Evolutionary conservation across 1,139 yeast species (phyloP).

Genomic region (Oligophagozyma castellii): DNA sequence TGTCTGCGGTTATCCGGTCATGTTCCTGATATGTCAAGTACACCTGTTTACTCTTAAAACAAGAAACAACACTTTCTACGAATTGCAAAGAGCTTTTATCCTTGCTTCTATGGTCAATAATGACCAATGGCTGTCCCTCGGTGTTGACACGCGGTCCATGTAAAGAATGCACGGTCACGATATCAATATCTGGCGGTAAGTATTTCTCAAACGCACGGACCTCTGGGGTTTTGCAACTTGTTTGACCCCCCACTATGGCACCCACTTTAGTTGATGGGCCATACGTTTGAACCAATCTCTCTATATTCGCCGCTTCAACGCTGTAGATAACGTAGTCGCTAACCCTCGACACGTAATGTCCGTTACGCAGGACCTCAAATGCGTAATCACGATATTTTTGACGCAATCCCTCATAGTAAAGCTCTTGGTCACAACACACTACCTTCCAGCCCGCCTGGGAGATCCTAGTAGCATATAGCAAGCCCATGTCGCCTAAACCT

Average conservation of each 20-base stretch:
- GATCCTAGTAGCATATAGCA: conserved; percentile 66
- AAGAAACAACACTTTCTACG: conserved; percentile 51
- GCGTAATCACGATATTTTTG: conserved; percentile 31
- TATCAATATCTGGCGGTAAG: conserved; percentile 67
- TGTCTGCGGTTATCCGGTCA: conserved; percentile 91
- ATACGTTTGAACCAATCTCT: conserved; percentile 52
- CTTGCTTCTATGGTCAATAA: conserved; percentile 60
- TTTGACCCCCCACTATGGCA: conserved; percentile 94
- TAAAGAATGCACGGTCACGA: conserved; percentile 76
- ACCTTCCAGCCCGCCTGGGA: conserved; percentile 82
- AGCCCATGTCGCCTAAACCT: conserved; percentile 96
- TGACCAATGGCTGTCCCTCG: conserved; percentile 82
- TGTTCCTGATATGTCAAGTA: conserved; percentile 71
- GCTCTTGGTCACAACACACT: conserved; percentile 82
- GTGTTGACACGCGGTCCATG: conserved; percentile 91
- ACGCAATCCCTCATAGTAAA: conserved; percentile 35
- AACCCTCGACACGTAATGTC: conserved; percentile 67
- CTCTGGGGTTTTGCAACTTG: conserved; percentile 89
- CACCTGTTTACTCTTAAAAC: conserved; percentile 71
- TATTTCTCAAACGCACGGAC: conserved; percentile 68
- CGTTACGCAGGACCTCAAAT: conserved; percentile 52
- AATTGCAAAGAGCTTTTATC: conserved; percentile 38
- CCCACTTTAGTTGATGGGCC: conserved; percentile 84
- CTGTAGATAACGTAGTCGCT: conserved; percentile 78
- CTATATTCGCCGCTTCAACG: conserved; percentile 80